These are phyloP conservation scores for Martiniozyma abietophila DNA, from an alignment of 805 yeast genomes.

Conservation along the genomic window DNA sequence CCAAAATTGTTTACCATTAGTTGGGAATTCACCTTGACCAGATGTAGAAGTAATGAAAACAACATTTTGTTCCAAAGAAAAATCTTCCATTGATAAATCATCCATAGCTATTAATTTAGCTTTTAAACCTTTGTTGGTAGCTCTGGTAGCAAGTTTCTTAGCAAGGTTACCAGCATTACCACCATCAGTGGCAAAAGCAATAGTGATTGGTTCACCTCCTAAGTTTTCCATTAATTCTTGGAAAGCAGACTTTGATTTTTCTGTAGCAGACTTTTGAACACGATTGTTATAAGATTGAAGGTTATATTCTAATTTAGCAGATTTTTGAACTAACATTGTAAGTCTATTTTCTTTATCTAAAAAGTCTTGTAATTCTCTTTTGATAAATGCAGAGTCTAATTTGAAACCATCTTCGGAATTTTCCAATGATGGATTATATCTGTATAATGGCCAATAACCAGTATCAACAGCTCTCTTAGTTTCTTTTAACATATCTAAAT, in stretches of 20 bases:
- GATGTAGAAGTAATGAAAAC: constrained; percentile 67
- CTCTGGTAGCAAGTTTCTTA: constrained; percentile 68
- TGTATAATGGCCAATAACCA: constrained; percentile 95
- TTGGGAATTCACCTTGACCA: constrained; percentile 84
- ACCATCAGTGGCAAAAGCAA: constrained; percentile 86
- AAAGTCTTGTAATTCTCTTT: constrained; percentile 67
- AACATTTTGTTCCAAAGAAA: constrained; percentile 60
- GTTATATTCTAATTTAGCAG: constrained; percentile 72
- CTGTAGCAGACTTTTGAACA: constrained; percentile 39
- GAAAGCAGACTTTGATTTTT: constrained; percentile 69
- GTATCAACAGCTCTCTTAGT: constrained; percentile 85
- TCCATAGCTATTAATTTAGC: constrained; percentile 60
- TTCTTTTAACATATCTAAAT: constrained; percentile 69
- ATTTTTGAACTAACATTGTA: constrained; percentile 58
- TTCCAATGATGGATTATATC: constrained; percentile 61
- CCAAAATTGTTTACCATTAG: constrained; percentile 72
- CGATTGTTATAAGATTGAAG: constrained; percentile 57
- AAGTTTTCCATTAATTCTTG: constrained; percentile 72
- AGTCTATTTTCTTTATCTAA: constrained; percentile 85
- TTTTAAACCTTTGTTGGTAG: constrained; percentile 69
- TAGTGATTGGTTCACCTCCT: constrained; percentile 84
- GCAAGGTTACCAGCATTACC: constrained; percentile 83
- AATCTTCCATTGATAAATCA: constrained; percentile 62
- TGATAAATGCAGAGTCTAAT: constrained; percentile 76
- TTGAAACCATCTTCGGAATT: constrained; percentile 48